phyloP scores from a whole-genome alignment of 2,329 filamentous ascomycete genomes.

The Didymella glomerata region DNA sequence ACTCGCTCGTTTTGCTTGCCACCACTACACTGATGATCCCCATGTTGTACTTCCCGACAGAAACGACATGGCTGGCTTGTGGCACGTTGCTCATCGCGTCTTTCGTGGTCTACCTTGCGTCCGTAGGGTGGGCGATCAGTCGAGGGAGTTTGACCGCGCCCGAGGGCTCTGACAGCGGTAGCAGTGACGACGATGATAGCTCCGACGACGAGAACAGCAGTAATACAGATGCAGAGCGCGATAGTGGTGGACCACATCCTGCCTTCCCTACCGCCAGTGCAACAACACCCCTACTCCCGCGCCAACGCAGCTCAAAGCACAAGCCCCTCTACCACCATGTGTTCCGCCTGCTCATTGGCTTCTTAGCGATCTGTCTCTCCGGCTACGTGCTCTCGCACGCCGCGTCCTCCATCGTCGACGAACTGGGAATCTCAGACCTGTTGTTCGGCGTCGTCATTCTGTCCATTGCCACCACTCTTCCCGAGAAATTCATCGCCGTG shows the following conservation, averaged over 20 bases:
- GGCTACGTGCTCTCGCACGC: not conserved
- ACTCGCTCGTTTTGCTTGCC: not conserved
- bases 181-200: not conserved
- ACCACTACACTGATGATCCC: not conserved
- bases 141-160: not conserved
- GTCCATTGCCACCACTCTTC: not conserved
- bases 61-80: not conserved
- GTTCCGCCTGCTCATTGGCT: not conserved
- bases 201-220: not conserved
- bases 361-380: not conserved
- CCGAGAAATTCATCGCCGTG: not conserved
- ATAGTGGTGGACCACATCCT: not conserved
- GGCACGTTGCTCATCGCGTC: not conserved
- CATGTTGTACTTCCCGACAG: not conserved
- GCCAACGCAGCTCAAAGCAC: not conserved
- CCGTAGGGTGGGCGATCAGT: not conserved
- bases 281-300: not conserved
- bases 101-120: not conserved
- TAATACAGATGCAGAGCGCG: not conserved
- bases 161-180: not conserved
- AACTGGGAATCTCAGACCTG: not conserved
- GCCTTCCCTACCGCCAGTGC: not conserved
- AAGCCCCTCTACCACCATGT: not conserved
- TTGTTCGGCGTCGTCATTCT: not conserved
- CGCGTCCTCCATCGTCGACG: not conserved